Evolutionary conservation across 768 basidiomycete genomes (phyloP).

Genomic region (Amylocystis lapponica): DNA sequence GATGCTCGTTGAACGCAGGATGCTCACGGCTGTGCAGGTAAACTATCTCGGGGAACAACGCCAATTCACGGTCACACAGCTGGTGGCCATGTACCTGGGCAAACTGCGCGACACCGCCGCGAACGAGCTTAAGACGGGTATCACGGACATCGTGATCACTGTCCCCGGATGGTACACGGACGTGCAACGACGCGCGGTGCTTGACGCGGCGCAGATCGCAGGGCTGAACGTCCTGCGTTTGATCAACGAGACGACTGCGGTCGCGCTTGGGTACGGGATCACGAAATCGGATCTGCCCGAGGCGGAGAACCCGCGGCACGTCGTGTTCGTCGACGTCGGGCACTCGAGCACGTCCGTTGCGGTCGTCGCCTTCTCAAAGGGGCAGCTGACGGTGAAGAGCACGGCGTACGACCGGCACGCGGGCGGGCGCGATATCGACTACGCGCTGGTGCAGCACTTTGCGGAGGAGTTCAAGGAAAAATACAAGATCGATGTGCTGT

Average conservation of each 20-base stretch:
- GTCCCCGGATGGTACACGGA: slow-evolving; percentile 98
- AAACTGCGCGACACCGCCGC: slow-evolving; percentile 86
- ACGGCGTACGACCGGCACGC: slow-evolving; percentile 91
- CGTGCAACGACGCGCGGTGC: slow-evolving; percentile 80
- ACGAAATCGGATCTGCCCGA: slow-evolving; percentile 96
- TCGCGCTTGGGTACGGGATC: slow-evolving; percentile 97
- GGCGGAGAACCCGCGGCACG: slow-evolving; percentile 71
- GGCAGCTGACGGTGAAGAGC: slow-evolving; percentile 79
- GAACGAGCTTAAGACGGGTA: slow-evolving; percentile 77
- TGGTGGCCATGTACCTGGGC: slow-evolving; percentile 86
- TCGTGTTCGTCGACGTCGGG: slow-evolving; percentile 94
- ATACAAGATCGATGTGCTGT: slow-evolving; percentile 95
- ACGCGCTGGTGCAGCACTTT: slow-evolving; percentile 84
- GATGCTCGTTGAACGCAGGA: background rate
- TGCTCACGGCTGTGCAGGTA: slow-evolving; percentile 47
- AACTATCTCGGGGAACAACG: slow-evolving; percentile 79
- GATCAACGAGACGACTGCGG: slow-evolving; percentile 95
- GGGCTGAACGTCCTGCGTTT: slow-evolving; percentile 88
- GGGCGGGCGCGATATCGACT: slow-evolving; percentile 96
- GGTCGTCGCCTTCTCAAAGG: slow-evolving; percentile 91
- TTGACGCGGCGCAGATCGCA: slow-evolving; percentile 87
- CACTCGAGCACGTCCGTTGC: slow-evolving; percentile 87
- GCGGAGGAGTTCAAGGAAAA: slow-evolving; percentile 90
- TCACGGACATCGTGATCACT: slow-evolving; percentile 92
- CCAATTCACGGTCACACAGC: slow-evolving; percentile 82